A percentile compares a stretch with the other conserved stretches of the same genome.
These are phyloP conservation scores for Solanum paucissectum DNA, from an alignment of 257 asterid species.

Conservation along the genomic window DNA sequence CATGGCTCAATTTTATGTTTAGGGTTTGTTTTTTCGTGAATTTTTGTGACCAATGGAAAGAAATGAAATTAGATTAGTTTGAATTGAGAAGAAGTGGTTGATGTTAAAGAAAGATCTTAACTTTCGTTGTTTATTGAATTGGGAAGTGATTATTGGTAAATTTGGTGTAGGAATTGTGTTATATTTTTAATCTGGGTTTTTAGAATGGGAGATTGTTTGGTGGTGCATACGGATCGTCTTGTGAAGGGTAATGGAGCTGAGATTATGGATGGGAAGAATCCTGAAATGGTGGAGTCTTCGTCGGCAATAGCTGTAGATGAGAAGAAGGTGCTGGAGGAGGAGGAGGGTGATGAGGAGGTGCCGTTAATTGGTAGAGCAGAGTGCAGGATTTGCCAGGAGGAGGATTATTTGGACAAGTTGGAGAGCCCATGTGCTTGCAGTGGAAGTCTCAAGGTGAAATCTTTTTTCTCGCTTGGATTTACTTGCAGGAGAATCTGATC, in stretches of 20 bases:
- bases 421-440: conserved; percentile 93
- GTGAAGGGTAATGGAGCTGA: conserved; percentile 26
- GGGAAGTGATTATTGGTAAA: conserved; percentile 9
- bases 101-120: background rate
- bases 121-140: background rate
- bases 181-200: conserved; percentile 12
- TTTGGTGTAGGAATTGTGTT: background rate
- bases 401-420: conserved; percentile 69
- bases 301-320: conserved; percentile 25
- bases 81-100: background rate
- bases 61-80: background rate
- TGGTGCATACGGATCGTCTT: conserved; percentile 35
- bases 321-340: background rate
- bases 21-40: background rate
- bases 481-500: background rate
- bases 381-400: conserved; percentile 99
- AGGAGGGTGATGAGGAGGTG: conserved; percentile 45
- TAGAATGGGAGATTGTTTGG: conserved; percentile 57
- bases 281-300: conserved; percentile 49
- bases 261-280: conserved; percentile 22
- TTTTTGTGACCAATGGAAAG: background rate
- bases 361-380: conserved; percentile 71
- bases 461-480: background rate
- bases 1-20: background rate
- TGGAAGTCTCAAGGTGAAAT: conserved; percentile 80